phyloP scores from a whole-genome alignment of 2,329 filamentous ascomycete species.

The Fusarium buxicola region DNA sequence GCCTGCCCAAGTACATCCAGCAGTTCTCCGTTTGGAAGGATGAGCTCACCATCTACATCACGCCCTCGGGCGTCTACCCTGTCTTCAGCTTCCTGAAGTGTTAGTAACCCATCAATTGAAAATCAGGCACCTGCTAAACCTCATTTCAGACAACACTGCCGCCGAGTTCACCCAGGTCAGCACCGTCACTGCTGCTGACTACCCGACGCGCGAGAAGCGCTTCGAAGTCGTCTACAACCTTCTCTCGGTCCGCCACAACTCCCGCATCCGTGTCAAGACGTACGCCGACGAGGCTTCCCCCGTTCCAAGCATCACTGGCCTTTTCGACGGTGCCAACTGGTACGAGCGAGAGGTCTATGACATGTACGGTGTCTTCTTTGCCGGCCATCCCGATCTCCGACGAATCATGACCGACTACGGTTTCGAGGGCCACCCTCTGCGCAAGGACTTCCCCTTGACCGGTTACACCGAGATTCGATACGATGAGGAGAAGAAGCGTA shows the following conservation, averaged over 20 bases:
- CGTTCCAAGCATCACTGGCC: constrained; percentile 84
- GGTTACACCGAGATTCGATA: constrained; percentile 98
- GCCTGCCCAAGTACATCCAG: constrained; percentile 96
- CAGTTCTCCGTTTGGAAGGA: constrained; percentile 99
- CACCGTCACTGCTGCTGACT: constrained; percentile 95
- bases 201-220: constrained; percentile 92
- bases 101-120: constrained; percentile 48
- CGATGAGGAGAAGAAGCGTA: constrained; percentile 99
- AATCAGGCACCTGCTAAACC: constrained; percentile 15
- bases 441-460: constrained; percentile 98
- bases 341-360: constrained; percentile 99
- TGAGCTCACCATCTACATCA: constrained; percentile 93
- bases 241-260: constrained; percentile 94
- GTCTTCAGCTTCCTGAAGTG: constrained; percentile 94
- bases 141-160: constrained; percentile 81
- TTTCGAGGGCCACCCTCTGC: constrained; percentile 95
- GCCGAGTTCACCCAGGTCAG: constrained; percentile 96
- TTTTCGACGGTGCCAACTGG: constrained; percentile 98
- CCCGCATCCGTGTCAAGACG: constrained; percentile 96
- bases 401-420: constrained; percentile 99
- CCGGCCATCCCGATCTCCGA: constrained; percentile 92
- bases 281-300: constrained; percentile 97
- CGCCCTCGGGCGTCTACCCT: constrained; percentile 87
- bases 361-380: constrained; percentile 96
- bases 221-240: constrained; percentile 99